A percentile compares a stretch with the other conserved stretches of the same genome.
These are phyloP conservation scores for Boletus sensibilis DNA, from an alignment of 768 basidiomycete species.

Conservation along the genomic window DNA sequence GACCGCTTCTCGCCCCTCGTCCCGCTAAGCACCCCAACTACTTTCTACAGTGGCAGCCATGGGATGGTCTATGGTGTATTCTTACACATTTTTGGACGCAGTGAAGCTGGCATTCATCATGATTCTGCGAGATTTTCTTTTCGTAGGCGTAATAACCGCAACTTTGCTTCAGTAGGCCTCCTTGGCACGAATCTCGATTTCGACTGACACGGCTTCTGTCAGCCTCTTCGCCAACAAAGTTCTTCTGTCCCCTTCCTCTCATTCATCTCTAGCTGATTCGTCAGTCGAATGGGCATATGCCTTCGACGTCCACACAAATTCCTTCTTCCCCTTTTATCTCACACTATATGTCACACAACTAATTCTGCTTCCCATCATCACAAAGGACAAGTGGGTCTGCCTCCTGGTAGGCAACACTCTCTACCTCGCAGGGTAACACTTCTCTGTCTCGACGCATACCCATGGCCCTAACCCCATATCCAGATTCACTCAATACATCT, in stretches of 20 bases:
- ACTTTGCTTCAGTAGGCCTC: constrained; percentile 66
- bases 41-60: constrained; percentile 64
- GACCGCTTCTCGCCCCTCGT: neutral
- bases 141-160: constrained; percentile 71
- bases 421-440: constrained; percentile 68
- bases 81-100: constrained; percentile 52
- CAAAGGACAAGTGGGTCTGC: constrained; percentile 90
- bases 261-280: constrained; percentile 67
- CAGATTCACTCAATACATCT: constrained; percentile 87
- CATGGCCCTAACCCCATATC: constrained; percentile 7
- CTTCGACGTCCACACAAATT: constrained; percentile 95
- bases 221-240: constrained; percentile 74
- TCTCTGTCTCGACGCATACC: neutral
- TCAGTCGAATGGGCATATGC: constrained; percentile 91
- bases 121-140: constrained; percentile 86
- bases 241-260: constrained; percentile 68
- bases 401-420: constrained; percentile 86
- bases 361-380: constrained; percentile 78
- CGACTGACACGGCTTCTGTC: constrained; percentile 14
- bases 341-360: constrained; percentile 88
- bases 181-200: constrained; percentile 1
- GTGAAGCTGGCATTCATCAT: constrained; percentile 72
- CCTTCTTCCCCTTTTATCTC: constrained; percentile 93
- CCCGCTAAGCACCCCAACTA: neutral
- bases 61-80: constrained; percentile 86